phyloP scores from a whole-genome alignment of 192 early-diverging fungal species.

The Lobosporangium transversale region DNA sequence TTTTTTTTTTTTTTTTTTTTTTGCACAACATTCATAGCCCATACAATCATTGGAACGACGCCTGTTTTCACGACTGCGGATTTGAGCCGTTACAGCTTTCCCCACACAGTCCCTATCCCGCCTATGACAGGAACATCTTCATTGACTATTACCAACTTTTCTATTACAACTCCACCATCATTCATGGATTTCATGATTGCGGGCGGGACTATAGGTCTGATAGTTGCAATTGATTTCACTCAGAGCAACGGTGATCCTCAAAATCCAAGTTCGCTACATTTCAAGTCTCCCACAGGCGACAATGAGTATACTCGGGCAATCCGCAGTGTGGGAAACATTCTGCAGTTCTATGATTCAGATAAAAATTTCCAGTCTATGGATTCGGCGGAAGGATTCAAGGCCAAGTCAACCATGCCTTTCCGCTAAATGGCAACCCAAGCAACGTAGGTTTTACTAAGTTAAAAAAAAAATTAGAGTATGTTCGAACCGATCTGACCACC shows the following conservation, averaged over 20 bases:
- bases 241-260: constrained; percentile 60
- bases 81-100: constrained; percentile 18
- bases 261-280: constrained; percentile 58
- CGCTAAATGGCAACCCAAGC: constrained; percentile 52
- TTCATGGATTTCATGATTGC: constrained; percentile 66
- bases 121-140: constrained; percentile 29
- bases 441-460: constrained; percentile 36
- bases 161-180: constrained; percentile 33
- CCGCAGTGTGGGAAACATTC: constrained; percentile 56
- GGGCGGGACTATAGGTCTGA: constrained; percentile 56
- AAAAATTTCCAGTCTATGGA: constrained; percentile 62
- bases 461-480: neutral
- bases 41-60: constrained; percentile 26
- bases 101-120: constrained; percentile 30
- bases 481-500: too few relatives aligned
- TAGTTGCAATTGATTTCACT: constrained; percentile 67
- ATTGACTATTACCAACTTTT: constrained; percentile 22
- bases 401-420: constrained; percentile 57
- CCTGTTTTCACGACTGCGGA: constrained; percentile 17
- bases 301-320: constrained; percentile 66
- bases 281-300: constrained; percentile 23
- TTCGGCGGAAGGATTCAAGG: constrained; percentile 62
- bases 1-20: constrained; percentile 3
- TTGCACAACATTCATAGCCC: constrained; percentile 1
- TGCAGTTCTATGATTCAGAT: constrained; percentile 64